Base-by-base conservation (phyloP, 2,329 filamentous ascomycete species). In the Hyphodiscus sp. region DNA sequence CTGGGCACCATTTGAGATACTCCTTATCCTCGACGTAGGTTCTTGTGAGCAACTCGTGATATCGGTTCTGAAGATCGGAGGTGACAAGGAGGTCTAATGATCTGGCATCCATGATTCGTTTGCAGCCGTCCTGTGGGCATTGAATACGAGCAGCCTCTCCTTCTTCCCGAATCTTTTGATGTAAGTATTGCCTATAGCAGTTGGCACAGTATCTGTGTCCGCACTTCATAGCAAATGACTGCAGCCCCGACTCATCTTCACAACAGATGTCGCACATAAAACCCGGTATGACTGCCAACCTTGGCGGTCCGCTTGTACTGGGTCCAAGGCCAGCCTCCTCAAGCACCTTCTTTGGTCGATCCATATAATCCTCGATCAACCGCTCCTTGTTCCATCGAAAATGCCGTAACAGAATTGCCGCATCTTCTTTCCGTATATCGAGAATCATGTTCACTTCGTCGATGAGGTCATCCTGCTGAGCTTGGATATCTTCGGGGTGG, bases 21-120 rank as follows among this genome's bases (percentile, higher is more conserved):
- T 96, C 91, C 71, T 91, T 96, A 71, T 99, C 92, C 70, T 99
- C 94, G 56, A 99, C 94, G 66, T 96, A 99, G 7, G 91, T 96
- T 63, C 94, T 80, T 66, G 89, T 96, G 33, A 99, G 83, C 16
- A 99, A 79, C 62, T 88, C 84, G 60, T 88, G 83, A 67, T 99
- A 99, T 61, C 91, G 76, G 48, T 69, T 75, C 23, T 71, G 74
- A 23, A 86, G 67, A 6, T 83, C 79, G 1, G 72, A 56, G 0
- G 79, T 76, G 20, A 86, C 81, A 5, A 99, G 79, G 20, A 97
- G 73, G 65, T 91, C 85, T 45, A 99, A 76, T 10, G 91, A 94
- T 64, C 86, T 88, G 1, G 91, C 89, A 68, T 99, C 94, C 55
- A 99, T 88, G 60, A 97, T 91, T 52, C 89, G 84, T 65, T 87